Evolutionary conservation across 441 rosid species (phyloP), one percentile per base, ranked within the genome.

Genomic region (Metrosideros polymorpha): DNA sequence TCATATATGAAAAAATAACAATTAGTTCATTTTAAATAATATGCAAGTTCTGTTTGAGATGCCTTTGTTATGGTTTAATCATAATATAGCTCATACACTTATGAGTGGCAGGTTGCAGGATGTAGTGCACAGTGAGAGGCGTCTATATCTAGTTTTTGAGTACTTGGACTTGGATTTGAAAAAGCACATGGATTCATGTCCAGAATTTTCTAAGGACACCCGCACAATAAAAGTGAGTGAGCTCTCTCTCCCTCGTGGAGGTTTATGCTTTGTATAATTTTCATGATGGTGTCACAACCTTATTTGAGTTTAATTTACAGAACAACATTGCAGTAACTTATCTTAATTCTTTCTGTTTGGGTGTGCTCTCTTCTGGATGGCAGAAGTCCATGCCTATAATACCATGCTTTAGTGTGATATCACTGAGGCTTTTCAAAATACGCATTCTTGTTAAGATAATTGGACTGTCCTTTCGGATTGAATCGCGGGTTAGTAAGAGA

Each of bases 61-160:
- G 45, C 39, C 47, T 71, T 71, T 71, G 79, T 71, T 22, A 39
- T 39, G 79, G n/a, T 71, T 71, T 71, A 35, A 22, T 71, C 79
- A 35, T 71, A 22, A 5, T 71, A 71, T 39, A 71, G 79, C 79
- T 71, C 79, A 71, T 71, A 35, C 79, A 87, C 79, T 50, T 55
- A 55, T 83, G 82, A 43, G 79, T 63, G 35, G 39, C 89, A 89
- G 90, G 84, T 53, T 89, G 71, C 90, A 86, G 87, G 87, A 83
- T 50, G 87, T 89, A 61, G 45, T 27, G 85, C 83, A 47, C 86
- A 50, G 82, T 18, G 87, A 53, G 84, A 57, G 47, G 50, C 47
- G 88, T 22, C 82, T 87, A 22, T 89, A 85, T 87, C 84, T 89
- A 35, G 86, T 85, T 30, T 85, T 89, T 71, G 89, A 89, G 84